phyloP scores from a whole-genome alignment of 345 rosid species.

The Brassica rapa region DNA sequence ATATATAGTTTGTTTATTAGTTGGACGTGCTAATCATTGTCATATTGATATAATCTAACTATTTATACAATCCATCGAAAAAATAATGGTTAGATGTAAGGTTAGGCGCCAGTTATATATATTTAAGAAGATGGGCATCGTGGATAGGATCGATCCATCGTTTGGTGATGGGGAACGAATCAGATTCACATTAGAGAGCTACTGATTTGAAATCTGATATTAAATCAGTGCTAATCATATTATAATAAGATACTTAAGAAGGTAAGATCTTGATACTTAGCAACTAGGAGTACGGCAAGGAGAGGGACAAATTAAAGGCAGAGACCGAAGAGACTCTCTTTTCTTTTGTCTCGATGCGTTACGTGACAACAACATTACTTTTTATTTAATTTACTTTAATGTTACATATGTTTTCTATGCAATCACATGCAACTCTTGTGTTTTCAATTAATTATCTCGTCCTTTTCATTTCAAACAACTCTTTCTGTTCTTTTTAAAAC shows the following conservation, averaged over 20 bases:
- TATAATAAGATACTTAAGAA: constrained; percentile 14
- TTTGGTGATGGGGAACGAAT: constrained; percentile 21
- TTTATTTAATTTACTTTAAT: background rate
- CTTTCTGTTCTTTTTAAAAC: too few relatives aligned
- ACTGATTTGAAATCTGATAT: background rate
- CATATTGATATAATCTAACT: too few relatives aligned
- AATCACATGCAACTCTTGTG: constrained; percentile 31
- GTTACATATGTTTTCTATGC: background rate
- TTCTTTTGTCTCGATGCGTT: constrained; percentile 37
- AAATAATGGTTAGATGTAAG: too few relatives aligned
- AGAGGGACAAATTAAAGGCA: constrained; percentile 33
- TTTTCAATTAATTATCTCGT: constrained; percentile 21
- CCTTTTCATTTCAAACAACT: background rate
- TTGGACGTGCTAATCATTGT: too few relatives aligned
- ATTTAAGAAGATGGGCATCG: background rate
- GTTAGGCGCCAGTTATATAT: too few relatives aligned
- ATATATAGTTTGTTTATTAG: too few relatives aligned
- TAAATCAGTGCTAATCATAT: constrained; percentile 7
- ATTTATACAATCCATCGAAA: too few relatives aligned
- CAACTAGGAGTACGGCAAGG: constrained; percentile 34
- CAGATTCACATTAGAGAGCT: constrained; percentile 1
- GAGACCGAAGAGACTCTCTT: constrained; percentile 10
- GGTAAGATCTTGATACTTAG: constrained; percentile 38
- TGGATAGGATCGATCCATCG: too few relatives aligned
- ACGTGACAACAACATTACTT: constrained; percentile 42